Base-by-base conservation (phyloP, 306 rosid species). In the Prunus fruticosa region DNA sequence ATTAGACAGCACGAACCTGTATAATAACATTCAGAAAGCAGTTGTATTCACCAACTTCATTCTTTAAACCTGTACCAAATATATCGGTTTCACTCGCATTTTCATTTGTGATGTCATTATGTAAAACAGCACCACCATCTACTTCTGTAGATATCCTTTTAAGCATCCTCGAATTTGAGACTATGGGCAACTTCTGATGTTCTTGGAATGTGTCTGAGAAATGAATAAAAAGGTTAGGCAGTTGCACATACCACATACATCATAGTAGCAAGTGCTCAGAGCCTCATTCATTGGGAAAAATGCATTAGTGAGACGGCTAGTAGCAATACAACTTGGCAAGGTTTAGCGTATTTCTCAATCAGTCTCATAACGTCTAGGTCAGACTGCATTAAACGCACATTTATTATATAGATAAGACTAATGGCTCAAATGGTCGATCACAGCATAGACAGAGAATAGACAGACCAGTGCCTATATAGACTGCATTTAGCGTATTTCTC, bases 21-120 rank as follows among this genome's bases (percentile, higher is more conserved):
- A 96, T 93, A 64, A 96, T 96, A 79, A 96, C 99, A 82, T 96
- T 96, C 77, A 96, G 90, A 85, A 96, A 96, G 93, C 99, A 96
- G 84, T 93, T 96, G 83, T 93, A 96, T 90, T 96, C 99, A 72
- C 99, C 99, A 82, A 96, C 93, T 89, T 96, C 99, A 84, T 96
- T 96, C 87, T 88, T 90, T 83, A 96, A 87, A 60, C 99, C 99
- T 56, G 96, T 80, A 78, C 97, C 99, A 77, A 82, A 79, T 38
- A 85, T 73, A 82, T 83, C 83, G 22, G 73, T 87, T 72, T 84
- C 87, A 23, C 77, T 79, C 43, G 70, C 82, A 68, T 75, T 75
- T 67, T 76, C 82, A 47, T 57, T 79, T 47, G 47, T 34, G 81
- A 76, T 78, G 51, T 84, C 91, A 84, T 83, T 80, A 46, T 81